A percentile compares a stretch with the other conserved stretches of the same genome.
phyloP scores from a whole-genome alignment of 805 yeast species.

The Suhomyces prunicola region DNA sequence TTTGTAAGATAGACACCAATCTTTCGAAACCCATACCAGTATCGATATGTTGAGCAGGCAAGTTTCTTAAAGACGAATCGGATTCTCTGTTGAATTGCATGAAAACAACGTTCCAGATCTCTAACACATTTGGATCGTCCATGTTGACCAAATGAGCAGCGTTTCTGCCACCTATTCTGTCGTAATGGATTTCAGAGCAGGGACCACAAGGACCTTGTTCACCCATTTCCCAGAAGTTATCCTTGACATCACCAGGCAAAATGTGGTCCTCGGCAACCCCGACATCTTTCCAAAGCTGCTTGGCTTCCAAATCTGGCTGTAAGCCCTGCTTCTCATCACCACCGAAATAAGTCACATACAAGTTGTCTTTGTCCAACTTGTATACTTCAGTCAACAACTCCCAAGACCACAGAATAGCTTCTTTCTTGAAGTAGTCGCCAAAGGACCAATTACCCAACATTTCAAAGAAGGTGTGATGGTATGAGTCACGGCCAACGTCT shows the following conservation, averaged over 20 bases:
- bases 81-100: slow-evolving; percentile 96
- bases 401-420: slow-evolving; percentile 89
- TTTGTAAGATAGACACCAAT: slow-evolving; percentile 89
- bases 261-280: slow-evolving; percentile 94
- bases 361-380: slow-evolving; percentile 71
- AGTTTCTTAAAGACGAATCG: slow-evolving; percentile 69
- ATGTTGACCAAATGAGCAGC: slow-evolving; percentile 86
- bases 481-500: slow-evolving; percentile 96
- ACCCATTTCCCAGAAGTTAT: slow-evolving; percentile 99
- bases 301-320: slow-evolving; percentile 92
- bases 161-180: slow-evolving; percentile 97
- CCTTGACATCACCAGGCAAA: slow-evolving; percentile 84
- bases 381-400: slow-evolving; percentile 83
- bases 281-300: slow-evolving; percentile 74
- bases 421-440: slow-evolving; percentile 97
- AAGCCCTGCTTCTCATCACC: slow-evolving; percentile 84
- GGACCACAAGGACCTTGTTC: slow-evolving; percentile 99
- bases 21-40: slow-evolving; percentile 99
- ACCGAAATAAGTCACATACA: slow-evolving; percentile 94
- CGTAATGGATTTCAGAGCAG: slow-evolving; percentile 96
- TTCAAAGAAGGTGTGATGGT: slow-evolving; percentile 98
- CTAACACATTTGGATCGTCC: slow-evolving; percentile 98
- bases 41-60: slow-evolving; percentile 95
- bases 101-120: slow-evolving; percentile 97
- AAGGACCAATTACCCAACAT: slow-evolving; percentile 99